A percentile compares a stretch with the other conserved stretches of the same genome.
These are phyloP conservation scores for Aspergillus transmontanensis DNA, from an alignment of 2,329 filamentous ascomycete genomes.

Conservation along the genomic window DNA sequence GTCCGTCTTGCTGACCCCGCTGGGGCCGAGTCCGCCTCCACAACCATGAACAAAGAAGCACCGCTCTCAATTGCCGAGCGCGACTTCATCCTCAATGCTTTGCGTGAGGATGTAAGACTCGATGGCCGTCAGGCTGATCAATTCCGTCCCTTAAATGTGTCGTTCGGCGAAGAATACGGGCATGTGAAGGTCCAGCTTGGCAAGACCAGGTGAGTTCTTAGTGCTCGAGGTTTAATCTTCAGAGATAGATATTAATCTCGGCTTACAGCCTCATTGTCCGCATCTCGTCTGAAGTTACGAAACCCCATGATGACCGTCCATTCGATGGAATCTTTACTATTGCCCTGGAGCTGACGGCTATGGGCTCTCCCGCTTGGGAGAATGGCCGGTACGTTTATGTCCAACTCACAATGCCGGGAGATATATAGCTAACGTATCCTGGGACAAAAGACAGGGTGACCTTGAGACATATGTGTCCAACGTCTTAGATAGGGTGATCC, in stretches of 20 bases:
- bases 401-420: neutral
- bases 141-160: constrained; percentile 74
- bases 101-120: constrained; percentile 77
- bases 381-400: constrained; percentile 63
- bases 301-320: constrained; percentile 82
- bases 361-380: constrained; percentile 89
- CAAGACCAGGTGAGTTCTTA: constrained; percentile 74
- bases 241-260: neutral
- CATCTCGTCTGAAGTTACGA: constrained; percentile 84
- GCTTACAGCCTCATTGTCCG: constrained; percentile 60
- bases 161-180: constrained; percentile 89
- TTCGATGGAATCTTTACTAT: constrained; percentile 97
- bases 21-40: constrained; percentile 28
- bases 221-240: neutral
- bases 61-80: constrained; percentile 88
- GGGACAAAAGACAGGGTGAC: constrained; percentile 66
- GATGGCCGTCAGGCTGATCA: constrained; percentile 82
- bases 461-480: constrained; percentile 84
- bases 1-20: constrained; percentile 23
- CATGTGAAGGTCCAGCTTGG: constrained; percentile 84
- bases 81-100: constrained; percentile 79
- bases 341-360: constrained; percentile 84
- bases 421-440: neutral
- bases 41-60: constrained; percentile 83
- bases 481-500: constrained; percentile 89